Evolutionary conservation across 306 rosid species (phyloP).

Genomic region (Notholithocarpus densiflorus): DNA sequence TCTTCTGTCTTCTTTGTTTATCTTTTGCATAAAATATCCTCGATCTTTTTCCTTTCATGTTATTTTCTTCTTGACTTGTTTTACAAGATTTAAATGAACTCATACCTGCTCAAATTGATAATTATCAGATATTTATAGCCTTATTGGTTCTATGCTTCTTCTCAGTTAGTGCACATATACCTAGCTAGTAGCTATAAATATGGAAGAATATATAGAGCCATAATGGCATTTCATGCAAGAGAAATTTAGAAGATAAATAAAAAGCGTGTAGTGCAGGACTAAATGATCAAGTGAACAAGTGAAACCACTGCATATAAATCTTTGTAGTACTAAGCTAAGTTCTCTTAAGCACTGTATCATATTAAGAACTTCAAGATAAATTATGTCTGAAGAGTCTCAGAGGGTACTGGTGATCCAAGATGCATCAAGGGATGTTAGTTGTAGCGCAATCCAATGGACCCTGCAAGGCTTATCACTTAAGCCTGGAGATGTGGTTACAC

Average conservation of each 20-base stretch:
- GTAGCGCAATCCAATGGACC: slow-evolving; percentile 40
- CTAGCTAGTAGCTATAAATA: too few relatives aligned
- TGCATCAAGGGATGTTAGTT: slow-evolving; percentile 58
- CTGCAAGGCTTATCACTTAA: slow-evolving; percentile 37
- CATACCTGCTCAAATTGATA: background rate
- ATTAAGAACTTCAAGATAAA: too few relatives aligned
- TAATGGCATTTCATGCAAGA: too few relatives aligned
- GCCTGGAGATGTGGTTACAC: slow-evolving; percentile 63
- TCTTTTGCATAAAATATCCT: background rate
- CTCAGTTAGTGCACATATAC: slow-evolving; percentile 1
- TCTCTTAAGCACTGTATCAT: background rate
- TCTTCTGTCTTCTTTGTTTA: background rate
- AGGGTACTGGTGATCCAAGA: slow-evolving; percentile 71
- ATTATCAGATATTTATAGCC: too few relatives aligned
- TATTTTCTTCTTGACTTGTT: background rate
- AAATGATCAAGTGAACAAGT: background rate
- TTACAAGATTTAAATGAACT: slow-evolving; percentile 3
- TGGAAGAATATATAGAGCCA: too few relatives aligned
- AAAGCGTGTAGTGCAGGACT: too few relatives aligned
- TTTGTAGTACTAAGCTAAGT: background rate
- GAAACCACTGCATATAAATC: background rate
- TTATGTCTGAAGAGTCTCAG: slow-evolving; percentile 29
- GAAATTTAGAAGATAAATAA: too few relatives aligned
- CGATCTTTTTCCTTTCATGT: background rate
- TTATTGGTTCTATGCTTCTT: slow-evolving; percentile 1